A percentile compares a stretch with the other conserved stretches of the same genome.
Evolutionary conservation across 2,329 filamentous ascomycete genomes (phyloP).

Genomic region (Exophiala alcalophila): DNA sequence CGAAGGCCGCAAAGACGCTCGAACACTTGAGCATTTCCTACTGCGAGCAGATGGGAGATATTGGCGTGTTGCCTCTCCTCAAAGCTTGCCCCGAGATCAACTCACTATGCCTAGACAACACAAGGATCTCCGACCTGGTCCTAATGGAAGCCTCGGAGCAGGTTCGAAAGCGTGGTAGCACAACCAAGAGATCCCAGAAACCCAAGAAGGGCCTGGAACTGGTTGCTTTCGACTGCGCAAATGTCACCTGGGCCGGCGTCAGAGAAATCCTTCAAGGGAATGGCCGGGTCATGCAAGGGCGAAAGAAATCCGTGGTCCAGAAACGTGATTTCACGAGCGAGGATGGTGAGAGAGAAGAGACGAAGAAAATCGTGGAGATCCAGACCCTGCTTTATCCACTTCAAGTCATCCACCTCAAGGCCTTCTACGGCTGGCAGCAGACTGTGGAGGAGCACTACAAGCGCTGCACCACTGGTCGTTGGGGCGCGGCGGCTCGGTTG

Average conservation of each 20-base stretch:
- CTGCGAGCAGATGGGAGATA: constrained; percentile 80
- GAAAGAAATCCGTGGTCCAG: constrained; percentile 27
- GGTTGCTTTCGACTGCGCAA: constrained; percentile 85
- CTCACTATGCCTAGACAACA: constrained; percentile 87
- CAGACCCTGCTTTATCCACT: constrained; percentile 59
- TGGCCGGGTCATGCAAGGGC: constrained; percentile 57
- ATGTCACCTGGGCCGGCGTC: constrained; percentile 89
- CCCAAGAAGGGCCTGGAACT: constrained; percentile 67
- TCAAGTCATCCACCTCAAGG: constrained; percentile 82
- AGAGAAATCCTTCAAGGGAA: constrained; percentile 84
- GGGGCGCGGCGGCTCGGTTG: constrained; percentile 69
- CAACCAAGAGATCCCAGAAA: constrained; percentile 39
- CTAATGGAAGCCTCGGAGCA: constrained; percentile 81
- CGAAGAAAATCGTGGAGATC: constrained; percentile 24
- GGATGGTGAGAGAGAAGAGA: constrained; percentile 21
- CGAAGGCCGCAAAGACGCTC: constrained; percentile 68
- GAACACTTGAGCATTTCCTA: constrained; percentile 85
- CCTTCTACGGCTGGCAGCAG: constrained; percentile 92
- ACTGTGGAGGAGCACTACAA: constrained; percentile 93
- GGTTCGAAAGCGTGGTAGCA: constrained; percentile 63
- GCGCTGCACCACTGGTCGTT: constrained; percentile 74
- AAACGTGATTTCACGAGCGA: constrained; percentile 12
- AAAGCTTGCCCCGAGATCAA: constrained; percentile 68
- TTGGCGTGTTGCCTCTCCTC: constrained; percentile 77
- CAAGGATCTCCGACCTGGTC: constrained; percentile 79